Evolutionary conservation across 176 grass and related monocot genomes (phyloP).

Genomic region (Juncus inflexus): DNA sequence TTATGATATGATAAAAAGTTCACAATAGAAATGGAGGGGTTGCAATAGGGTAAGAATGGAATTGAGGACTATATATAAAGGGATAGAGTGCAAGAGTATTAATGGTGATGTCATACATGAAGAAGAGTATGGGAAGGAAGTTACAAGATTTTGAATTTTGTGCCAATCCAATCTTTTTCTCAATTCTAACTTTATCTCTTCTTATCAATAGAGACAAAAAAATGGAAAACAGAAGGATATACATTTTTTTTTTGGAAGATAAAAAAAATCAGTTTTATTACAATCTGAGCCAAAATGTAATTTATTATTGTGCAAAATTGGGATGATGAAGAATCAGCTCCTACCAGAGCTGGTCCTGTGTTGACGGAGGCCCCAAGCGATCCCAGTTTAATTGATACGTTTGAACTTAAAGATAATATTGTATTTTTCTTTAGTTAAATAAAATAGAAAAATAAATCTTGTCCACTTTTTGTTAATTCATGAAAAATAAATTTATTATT

Average conservation of each 20-base stretch:
- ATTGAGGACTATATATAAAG: neutral
- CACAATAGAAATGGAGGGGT: neutral
- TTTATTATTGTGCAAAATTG: no score
- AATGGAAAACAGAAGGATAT: neutral
- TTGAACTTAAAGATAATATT: no score
- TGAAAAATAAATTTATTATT: no score
- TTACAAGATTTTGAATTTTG: conserved; percentile 1
- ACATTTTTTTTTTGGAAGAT: neutral
- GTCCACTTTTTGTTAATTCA: no score
- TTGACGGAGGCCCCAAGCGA: no score
- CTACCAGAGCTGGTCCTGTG: no score
- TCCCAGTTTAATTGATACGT: no score
- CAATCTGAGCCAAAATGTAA: no score
- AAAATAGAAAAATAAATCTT: no score
- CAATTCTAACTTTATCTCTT: neutral
- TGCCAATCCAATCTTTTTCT: conserved; percentile 14
- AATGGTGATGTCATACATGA: conserved; percentile 10
- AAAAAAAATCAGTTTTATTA: no score
- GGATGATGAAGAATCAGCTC: no score
- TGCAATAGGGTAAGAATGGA: neutral
- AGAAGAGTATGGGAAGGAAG: conserved; percentile 13
- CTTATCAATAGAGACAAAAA: neutral
- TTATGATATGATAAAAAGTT: neutral
- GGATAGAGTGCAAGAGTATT: neutral
- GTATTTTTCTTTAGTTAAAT: no score